Evolutionary conservation across 2,329 filamentous ascomycete species (phyloP).

Genomic region (Cladosporium sp.): DNA sequence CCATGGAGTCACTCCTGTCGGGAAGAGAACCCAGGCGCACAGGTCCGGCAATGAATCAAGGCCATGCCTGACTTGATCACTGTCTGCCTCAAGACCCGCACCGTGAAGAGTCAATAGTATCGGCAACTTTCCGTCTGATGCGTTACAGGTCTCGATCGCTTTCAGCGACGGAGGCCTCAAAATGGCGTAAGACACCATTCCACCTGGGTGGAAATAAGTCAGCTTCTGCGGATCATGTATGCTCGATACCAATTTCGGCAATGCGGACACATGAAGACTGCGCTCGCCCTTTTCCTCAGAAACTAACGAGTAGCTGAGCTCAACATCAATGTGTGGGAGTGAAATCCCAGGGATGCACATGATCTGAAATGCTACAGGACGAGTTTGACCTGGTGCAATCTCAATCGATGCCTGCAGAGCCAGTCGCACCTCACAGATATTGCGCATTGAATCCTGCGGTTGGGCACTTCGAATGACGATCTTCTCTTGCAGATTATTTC

Average conservation of each 20-base stretch:
- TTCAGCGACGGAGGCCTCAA: slow-evolving; percentile 47
- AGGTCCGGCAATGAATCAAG: slow-evolving; percentile 47
- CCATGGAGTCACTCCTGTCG: slow-evolving; percentile 53
- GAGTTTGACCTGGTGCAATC: slow-evolving; percentile 27
- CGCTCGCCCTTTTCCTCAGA: slow-evolving; percentile 5
- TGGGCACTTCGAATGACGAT: slow-evolving; percentile 17
- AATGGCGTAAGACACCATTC: slow-evolving; percentile 52
- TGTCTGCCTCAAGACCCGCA: slow-evolving; percentile 51
- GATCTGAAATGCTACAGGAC: slow-evolving; percentile 35
- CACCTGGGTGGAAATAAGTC: slow-evolving; percentile 49
- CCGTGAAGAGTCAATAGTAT: slow-evolving; percentile 50
- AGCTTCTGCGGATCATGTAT: slow-evolving; percentile 45
- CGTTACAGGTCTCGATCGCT: slow-evolving; percentile 23
- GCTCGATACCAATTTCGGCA: neutral
- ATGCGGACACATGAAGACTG: neutral
- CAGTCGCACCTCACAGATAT: slow-evolving; percentile 17
- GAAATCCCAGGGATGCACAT: slow-evolving; percentile 15
- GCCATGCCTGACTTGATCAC: slow-evolving; percentile 39
- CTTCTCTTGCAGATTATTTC: slow-evolving; percentile 35
- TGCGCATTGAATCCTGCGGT: slow-evolving; percentile 7
- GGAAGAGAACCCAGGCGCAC: slow-evolving; percentile 51
- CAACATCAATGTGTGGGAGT: slow-evolving; percentile 1
- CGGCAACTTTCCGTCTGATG: slow-evolving; percentile 32
- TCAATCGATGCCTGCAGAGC: slow-evolving; percentile 12
- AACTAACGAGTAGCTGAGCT: slow-evolving; percentile 15